Evolutionary conservation across 345 rosid species (phyloP).

Genomic region (Gossypium australe): DNA sequence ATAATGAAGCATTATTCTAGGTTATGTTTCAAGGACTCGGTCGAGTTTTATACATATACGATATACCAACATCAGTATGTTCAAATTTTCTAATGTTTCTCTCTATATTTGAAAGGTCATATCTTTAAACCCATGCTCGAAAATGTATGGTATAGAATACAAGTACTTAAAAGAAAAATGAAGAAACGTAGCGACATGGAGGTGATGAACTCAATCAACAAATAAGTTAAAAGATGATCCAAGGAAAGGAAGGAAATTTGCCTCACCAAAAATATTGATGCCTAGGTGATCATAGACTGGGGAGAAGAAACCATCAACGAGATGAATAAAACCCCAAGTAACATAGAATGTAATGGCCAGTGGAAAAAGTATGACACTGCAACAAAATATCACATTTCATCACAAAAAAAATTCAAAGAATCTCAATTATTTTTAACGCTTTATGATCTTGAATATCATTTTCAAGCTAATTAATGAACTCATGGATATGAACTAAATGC

Average conservation of each 20-base stretch:
- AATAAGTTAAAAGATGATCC: not conserved
- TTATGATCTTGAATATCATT: not conserved
- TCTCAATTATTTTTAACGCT: not conserved
- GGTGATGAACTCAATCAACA: not conserved
- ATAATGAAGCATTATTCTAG: not conserved
- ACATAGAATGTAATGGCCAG: conserved; percentile 66
- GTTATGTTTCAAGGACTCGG: too few species aligned
- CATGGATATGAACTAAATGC: too few species aligned
- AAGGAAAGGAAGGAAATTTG: not conserved
- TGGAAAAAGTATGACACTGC: conserved; percentile 70
- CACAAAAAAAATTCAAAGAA: not conserved
- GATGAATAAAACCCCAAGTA: conserved; percentile 72
- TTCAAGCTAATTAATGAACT: not conserved
- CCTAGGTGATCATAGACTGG: conserved; percentile 67
- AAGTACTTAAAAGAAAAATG: too few species aligned
- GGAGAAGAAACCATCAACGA: conserved; percentile 73
- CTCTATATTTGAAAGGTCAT: too few species aligned
- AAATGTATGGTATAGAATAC: too few species aligned
- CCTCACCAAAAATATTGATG: conserved; percentile 59
- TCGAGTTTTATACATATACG: too few species aligned
- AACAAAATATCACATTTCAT: conserved; percentile 7
- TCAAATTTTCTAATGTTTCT: too few species aligned
- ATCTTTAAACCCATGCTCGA: too few species aligned
- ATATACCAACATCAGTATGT: too few species aligned
- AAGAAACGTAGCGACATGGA: too few species aligned